A percentile compares a stretch with the other conserved stretches of the same genome.
phyloP scores from a whole-genome alignment of 441 rosid species.

The Eruca vesicaria region DNA sequence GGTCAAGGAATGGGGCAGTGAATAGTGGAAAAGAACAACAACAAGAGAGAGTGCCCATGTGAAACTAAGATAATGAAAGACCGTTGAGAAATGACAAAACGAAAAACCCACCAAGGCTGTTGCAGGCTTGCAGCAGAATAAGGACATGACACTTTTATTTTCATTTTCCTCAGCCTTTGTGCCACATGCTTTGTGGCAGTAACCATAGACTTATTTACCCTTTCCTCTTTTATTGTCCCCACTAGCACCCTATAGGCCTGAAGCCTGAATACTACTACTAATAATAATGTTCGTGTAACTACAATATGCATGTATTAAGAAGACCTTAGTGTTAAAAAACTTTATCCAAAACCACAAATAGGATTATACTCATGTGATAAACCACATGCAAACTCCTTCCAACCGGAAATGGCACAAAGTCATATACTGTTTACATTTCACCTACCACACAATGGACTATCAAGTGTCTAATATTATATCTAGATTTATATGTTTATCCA shows the following conservation, averaged over 20 bases:
- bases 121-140: slow-evolving; percentile 30
- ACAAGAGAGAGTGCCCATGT: slow-evolving; percentile 26
- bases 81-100: slow-evolving; percentile 37
- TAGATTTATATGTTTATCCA: slow-evolving; percentile 7
- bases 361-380: slow-evolving; percentile 19
- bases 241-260: slow-evolving; percentile 27
- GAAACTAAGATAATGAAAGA: slow-evolving; percentile 22
- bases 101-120: slow-evolving; percentile 14
- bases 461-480: slow-evolving; percentile 25
- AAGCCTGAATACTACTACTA: slow-evolving; percentile 9
- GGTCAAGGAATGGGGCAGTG: slow-evolving; percentile 13
- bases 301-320: background rate
- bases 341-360: slow-evolving; percentile 24
- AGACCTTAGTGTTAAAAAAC: background rate
- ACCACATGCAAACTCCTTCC: slow-evolving; percentile 30
- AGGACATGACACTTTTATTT: slow-evolving; percentile 21
- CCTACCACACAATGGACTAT: slow-evolving; percentile 23
- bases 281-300: slow-evolving; percentile 17
- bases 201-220: slow-evolving; percentile 24
- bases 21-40: background rate
- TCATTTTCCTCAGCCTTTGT: slow-evolving; percentile 18
- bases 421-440: slow-evolving; percentile 27
- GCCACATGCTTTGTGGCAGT: slow-evolving; percentile 39
- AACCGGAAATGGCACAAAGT: slow-evolving; percentile 13
- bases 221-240: slow-evolving; percentile 21